Base-by-base conservation (phyloP, 805 yeast species). In the Kluyveromyces starmeri region DNA sequence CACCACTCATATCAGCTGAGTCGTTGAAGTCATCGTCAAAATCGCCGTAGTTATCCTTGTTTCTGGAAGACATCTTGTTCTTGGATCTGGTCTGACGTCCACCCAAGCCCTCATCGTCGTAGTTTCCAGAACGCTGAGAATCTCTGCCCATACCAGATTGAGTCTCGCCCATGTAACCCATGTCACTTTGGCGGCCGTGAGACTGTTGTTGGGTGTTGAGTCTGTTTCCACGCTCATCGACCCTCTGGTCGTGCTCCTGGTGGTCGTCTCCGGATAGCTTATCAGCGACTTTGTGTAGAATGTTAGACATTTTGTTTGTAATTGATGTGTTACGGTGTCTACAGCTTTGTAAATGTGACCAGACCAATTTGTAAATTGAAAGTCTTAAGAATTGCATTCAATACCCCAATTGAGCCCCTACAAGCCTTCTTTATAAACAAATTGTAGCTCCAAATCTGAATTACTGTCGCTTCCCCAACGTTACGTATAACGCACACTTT, bases 241-340 rank as follows among this genome's bases (percentile, higher is more conserved):
- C 29, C 9, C 20, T 20, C 20, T 33, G 27, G 11, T 32, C 35
- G 18, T 41, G 33, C 13, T 44, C 34, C n/a, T n/a, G n/a, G 19
- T 37, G 27, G 21, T 45, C 36, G 27, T 46, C 46, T 16, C 53
- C 50, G 27, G 51, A 48, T 27, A 55, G 35, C 29, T 56, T 55
- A 26, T 55, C 61, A 18, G 54, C 38, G 14, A 56, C 40, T 32
- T 55, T 55, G 45, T 54, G 55, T 23, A 55, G 28, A 40, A 54
- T 35, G 31, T 54, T 53, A 20, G 61, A 53, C 61, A 55, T 55
- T 21, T 37, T 20, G 16, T 10, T 30, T n/a, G n/a, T n/a, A n/a
- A n/a, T n/a, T n/a, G n/a, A n/a, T n/a, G n/a, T n/a, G n/a, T n/a
- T n/a, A n/a, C n/a, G n/a, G n/a, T n/a, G n/a, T n/a, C n/a, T n/a